Evolutionary conservation across 805 yeast species (phyloP), one percentile per base, ranked within the genome.

Genomic region (Saccharomyces eubayanus): DNA sequence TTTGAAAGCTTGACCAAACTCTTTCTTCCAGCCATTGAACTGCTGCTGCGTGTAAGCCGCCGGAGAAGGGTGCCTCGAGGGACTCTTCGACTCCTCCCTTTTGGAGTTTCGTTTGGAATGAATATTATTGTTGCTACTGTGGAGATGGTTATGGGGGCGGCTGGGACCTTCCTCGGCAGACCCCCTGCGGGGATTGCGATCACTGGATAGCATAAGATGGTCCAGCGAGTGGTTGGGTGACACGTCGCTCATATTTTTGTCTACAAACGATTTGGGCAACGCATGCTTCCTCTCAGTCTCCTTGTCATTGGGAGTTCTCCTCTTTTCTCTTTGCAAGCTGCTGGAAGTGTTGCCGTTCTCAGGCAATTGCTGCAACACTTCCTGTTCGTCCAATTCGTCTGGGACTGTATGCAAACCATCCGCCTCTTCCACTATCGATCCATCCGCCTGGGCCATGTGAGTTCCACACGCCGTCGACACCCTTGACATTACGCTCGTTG

Each of bases 1-100:
- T 46, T 55, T 61, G 40, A 66, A 60, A 14, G 69, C 69, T 43
- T 61, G 59, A 31, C 63, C 61, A 47, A 66, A 61, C 55, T 66
- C 70, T 55, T 59, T 65, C 21, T 61, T 60, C 70, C 70, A 65
- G 30, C 54, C 57, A 50, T 53, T 55, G 46, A 60, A 55, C 49
- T 56, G 56, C 48, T 47, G 57, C 27, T 56, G 57, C 46, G 43
- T 36, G 24, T 36, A n/a, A n/a, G 43, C 24, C 8, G 21, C 43
- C 3, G 43, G 16, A 36, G 43, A 36, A 11, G 24, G 8, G 16
- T 6, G 43, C 24, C 43, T 36, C 16, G 16, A 21, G 20, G 24
- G 43, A 11, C 8, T 16, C 12, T 16, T 36, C 10, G 21, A 11
- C 10, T 36, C 43, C 43, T 36, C 43, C 16, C 43, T 36, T 36